phyloP scores from a whole-genome alignment of 345 rosid genomes.

The Pugionium dolabratum region DNA sequence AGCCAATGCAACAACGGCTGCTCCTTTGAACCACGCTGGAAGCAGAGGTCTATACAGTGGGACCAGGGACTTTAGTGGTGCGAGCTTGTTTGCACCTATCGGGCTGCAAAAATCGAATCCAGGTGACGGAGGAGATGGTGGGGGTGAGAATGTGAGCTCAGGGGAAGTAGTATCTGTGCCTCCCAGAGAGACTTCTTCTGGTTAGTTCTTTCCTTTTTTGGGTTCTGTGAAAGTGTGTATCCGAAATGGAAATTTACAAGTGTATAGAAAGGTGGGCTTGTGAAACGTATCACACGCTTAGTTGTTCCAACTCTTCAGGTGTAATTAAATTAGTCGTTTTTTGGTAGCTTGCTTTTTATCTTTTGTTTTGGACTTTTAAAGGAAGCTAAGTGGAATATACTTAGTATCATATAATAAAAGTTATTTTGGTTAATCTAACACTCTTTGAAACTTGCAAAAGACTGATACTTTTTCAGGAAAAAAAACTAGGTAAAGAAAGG shows the following conservation, averaged over 20 bases:
- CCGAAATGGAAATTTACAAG: constrained; percentile 10
- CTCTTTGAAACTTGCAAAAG: not conserved
- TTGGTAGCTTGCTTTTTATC: constrained; percentile 24
- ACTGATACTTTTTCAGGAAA: not conserved
- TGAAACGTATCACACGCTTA: constrained; percentile 22
- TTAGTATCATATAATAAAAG: constrained; percentile 17
- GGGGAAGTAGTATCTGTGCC: constrained; percentile 32
- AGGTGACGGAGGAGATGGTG: constrained; percentile 26
- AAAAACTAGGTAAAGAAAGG: no score
- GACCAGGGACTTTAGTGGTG: constrained; percentile 49
- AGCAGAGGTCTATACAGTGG: constrained; percentile 74
- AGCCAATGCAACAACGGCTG: constrained; percentile 43
- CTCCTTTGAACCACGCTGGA: constrained; percentile 54
- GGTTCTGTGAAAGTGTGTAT: constrained; percentile 9
- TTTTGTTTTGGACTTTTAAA: constrained; percentile 17
- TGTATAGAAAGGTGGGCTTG: constrained; percentile 28
- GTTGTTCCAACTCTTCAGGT: not conserved
- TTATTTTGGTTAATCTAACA: not conserved
- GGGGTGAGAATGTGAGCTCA: constrained; percentile 36
- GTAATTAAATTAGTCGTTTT: constrained; percentile 38
- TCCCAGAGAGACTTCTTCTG: constrained; percentile 37
- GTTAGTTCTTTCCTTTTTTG: constrained; percentile 24
- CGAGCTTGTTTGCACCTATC: constrained; percentile 51
- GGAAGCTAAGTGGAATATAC: not conserved
- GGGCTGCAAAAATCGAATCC: constrained; percentile 34